Evolutionary conservation across 176 grass and related monocot genomes (phyloP).

Genomic region (Melocanna baccifera): DNA sequence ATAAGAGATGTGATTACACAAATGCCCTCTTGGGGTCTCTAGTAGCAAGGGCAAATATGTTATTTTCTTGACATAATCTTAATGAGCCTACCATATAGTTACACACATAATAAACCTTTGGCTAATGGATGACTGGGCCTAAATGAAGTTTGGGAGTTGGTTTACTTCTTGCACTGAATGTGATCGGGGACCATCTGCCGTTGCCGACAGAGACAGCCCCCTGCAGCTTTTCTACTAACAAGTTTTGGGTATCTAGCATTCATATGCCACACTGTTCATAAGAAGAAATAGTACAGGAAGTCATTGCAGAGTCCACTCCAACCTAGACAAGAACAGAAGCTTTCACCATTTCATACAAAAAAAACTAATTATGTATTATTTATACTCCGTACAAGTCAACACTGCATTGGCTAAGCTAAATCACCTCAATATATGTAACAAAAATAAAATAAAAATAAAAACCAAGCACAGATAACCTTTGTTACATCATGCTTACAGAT

Average conservation of each 20-base stretch:
- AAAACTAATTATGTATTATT: neutral
- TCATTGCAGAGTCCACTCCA: conserved; percentile 2
- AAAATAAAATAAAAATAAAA: neutral
- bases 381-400: neutral
- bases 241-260: neutral
- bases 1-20: too few relatives aligned
- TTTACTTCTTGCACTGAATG: conserved; percentile 27
- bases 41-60: too few relatives aligned
- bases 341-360: neutral
- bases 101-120: too few relatives aligned
- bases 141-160: neutral
- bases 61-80: too few relatives aligned
- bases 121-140: too few relatives aligned
- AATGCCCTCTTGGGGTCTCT: too few relatives aligned
- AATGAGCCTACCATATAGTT: too few relatives aligned
- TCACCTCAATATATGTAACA: neutral
- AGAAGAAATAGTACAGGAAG: neutral
- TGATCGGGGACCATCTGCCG: conserved; percentile 30
- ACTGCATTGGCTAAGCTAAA: neutral
- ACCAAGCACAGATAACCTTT: neutral
- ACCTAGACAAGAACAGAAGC: neutral
- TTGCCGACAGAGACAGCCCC: conserved; percentile 23
- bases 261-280: neutral
- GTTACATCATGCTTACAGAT: conserved; percentile 37
- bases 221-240: conserved; percentile 5